A percentile compares a stretch with the other conserved stretches of the same genome.
phyloP scores from a whole-genome alignment of 495 filamentous ascomycete species.

The Poronia punctata region DNA sequence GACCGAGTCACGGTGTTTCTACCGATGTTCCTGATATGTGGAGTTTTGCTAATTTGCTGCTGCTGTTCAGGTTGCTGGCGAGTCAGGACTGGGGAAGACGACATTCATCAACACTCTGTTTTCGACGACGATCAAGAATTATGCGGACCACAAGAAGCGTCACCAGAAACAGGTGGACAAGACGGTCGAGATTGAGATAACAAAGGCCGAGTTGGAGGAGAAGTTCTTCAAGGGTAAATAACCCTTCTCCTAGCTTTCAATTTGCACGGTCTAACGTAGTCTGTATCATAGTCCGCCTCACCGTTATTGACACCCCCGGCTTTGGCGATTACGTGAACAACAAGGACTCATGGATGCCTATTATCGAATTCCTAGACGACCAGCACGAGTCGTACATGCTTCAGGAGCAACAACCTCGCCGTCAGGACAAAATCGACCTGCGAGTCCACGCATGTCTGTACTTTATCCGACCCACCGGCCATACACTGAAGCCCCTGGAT shows the following conservation, averaged over 20 bases:
- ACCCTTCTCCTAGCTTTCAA: not conserved
- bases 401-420: slow-evolving; percentile 97
- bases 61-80: slow-evolving; percentile 74
- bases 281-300: slow-evolving; percentile 70
- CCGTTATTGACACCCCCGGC: slow-evolving; percentile 96
- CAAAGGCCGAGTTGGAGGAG: slow-evolving; percentile 98
- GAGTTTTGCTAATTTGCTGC: slow-evolving; percentile 27
- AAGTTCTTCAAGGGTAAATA: slow-evolving; percentile 98
- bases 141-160: slow-evolving; percentile 96
- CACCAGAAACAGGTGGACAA: slow-evolving; percentile 99
- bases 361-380: slow-evolving; percentile 99
- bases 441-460: slow-evolving; percentile 97
- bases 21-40: not conserved
- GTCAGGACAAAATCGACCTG: slow-evolving; percentile 97
- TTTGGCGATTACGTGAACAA: slow-evolving; percentile 99
- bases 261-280: slow-evolving; percentile 5
- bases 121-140: slow-evolving; percentile 99
- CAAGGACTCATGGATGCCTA: slow-evolving; percentile 98
- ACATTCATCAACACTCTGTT: slow-evolving; percentile 99
- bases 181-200: slow-evolving; percentile 99
- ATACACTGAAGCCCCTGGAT: slow-evolving; percentile 96
- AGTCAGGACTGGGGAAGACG: slow-evolving; percentile 97
- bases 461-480: slow-evolving; percentile 97
- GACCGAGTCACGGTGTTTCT: not conserved
- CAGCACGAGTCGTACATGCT: slow-evolving; percentile 99